Conservation (phyloP, 495 filamentous ascomycete genomes). For the Parmelia sp. region DNA sequence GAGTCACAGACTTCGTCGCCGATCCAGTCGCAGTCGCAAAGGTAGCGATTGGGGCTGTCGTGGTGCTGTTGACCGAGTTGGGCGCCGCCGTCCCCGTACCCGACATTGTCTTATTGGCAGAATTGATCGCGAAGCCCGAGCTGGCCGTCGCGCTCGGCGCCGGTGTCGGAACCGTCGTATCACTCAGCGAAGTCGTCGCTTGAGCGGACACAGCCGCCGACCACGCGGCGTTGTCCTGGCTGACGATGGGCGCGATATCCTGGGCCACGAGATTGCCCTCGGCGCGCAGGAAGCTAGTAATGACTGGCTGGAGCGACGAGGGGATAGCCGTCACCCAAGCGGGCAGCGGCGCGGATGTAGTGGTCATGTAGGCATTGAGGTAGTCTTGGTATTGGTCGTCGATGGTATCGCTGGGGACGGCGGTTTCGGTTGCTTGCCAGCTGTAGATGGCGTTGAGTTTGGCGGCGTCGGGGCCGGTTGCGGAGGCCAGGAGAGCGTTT, state of each 20-base stretch:
- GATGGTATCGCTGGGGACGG: neutral
- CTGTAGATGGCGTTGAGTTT: neutral
- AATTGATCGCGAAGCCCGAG: neutral
- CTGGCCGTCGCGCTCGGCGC: neutral
- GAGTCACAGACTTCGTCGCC: neutral
- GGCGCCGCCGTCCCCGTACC: neutral
- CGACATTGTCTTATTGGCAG: neutral
- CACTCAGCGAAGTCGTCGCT: neutral
- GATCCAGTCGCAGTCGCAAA: neutral
- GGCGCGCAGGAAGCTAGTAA: neutral
- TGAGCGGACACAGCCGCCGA: no score
- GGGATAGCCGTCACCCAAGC: neutral
- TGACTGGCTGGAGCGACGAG: neutral
- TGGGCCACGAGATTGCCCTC: neutral
- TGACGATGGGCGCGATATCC: constrained; percentile 1
- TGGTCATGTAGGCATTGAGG: constrained; percentile 1
- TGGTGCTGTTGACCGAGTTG: neutral
- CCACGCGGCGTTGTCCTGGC: neutral
- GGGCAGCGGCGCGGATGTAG: neutral
- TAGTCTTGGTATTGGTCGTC: neutral
- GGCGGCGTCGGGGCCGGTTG: neutral
- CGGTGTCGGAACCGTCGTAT: neutral
- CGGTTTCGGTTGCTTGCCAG: constrained; percentile 5
- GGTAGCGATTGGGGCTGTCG: neutral
- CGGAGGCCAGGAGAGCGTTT: neutral